phyloP scores from a whole-genome alignment of 1,284 basidiomycete species.

The Rugiboletus extremiorientalis region DNA sequence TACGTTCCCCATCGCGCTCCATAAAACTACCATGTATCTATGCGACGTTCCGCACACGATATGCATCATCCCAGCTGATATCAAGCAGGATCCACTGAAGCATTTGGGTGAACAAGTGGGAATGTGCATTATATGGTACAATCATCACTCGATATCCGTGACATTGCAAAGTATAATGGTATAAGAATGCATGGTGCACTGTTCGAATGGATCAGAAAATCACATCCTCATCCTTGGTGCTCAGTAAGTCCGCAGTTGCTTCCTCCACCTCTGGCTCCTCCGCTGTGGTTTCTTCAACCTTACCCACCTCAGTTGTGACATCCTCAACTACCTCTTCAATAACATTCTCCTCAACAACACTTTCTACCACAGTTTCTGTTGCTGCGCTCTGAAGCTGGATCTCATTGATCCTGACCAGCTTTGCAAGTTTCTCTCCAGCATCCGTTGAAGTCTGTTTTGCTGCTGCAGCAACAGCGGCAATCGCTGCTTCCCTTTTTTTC shows the following conservation, averaged over 20 bases:
- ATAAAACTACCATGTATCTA: slow-evolving; percentile 57
- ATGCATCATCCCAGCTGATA: slow-evolving; percentile 44
- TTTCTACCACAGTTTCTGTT: slow-evolving; percentile 33
- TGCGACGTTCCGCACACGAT: slow-evolving; percentile 46
- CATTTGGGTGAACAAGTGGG: slow-evolving; percentile 2
- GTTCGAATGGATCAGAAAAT: slow-evolving; percentile 62
- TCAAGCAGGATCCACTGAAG: neutral
- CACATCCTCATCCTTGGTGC: slow-evolving; percentile 87
- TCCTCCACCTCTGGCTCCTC: slow-evolving; percentile 29
- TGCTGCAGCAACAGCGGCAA: slow-evolving; percentile 22
- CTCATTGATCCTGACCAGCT: slow-evolving; percentile 17
- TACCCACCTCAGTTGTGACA: slow-evolving; percentile 6
- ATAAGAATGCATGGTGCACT: slow-evolving; percentile 6
- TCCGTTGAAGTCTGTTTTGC: slow-evolving; percentile 19
- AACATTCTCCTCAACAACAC: neutral
- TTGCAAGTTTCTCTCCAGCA: slow-evolving; percentile 32
- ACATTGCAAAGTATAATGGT: slow-evolving; percentile 9
- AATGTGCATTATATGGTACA: slow-evolving; percentile 12
- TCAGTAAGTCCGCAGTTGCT: slow-evolving; percentile 60
- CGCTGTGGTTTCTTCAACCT: slow-evolving; percentile 5
- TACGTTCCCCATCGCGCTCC: slow-evolving; percentile 34
- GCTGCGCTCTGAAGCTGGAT: slow-evolving; percentile 21
- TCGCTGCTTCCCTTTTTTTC: slow-evolving; percentile 72
- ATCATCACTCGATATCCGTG: slow-evolving; percentile 1
- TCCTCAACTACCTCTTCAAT: slow-evolving; percentile 24